Base-by-base conservation (phyloP, 164 flowering plant genomes). In the Umbellularia californica region DNA sequence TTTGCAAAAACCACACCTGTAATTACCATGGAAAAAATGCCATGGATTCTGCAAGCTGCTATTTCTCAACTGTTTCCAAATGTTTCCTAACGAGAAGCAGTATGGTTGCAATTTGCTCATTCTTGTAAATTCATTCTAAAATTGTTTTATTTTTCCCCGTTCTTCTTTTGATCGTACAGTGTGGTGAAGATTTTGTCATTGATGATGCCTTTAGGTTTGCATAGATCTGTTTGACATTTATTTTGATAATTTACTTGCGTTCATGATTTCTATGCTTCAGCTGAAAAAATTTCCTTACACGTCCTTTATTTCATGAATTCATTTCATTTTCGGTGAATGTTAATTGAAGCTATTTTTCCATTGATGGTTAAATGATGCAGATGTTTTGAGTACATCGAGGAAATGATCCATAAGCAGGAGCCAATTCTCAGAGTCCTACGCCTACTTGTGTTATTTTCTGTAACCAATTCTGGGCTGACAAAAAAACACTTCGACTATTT, bases 331-430 rank as follows among this genome's bases (percentile, higher is more conserved):
- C 5, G 5, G 60, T 55, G 60, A 15, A 55, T 17, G 1, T 55
- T 2, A 55, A 20, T 55, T 55, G 20, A 55, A 55, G 20, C 17
- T 7, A 55, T 55, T 14, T 27, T 30, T 28, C n/a, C 47, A 67
- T 67, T 15, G 9, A 73, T 50, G 70, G 50, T 76, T 65, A 47
- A 50, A 78, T 69, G 52, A 74, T 87, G 82, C 92, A 95, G 99
- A 86, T 95, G 97, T 86, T 90, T 89, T 80, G 97, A 95, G 79
- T 87, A 95, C 80, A 95, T 95, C 77, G 99, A 95, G 85, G 99
- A 95, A 79, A 83, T 95, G 95, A 93, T 95, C 77, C 97, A 92
- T 73, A 95, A 95, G 84, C 99, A 95, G 87, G 99, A 95, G 78
- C 95, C 99, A 76, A 85, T 95, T 72, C 30, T 80, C 33, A 82